Evolutionary conservation across 805 yeast species (phyloP).

Genomic region (Saccharomycopsis olivae): DNA sequence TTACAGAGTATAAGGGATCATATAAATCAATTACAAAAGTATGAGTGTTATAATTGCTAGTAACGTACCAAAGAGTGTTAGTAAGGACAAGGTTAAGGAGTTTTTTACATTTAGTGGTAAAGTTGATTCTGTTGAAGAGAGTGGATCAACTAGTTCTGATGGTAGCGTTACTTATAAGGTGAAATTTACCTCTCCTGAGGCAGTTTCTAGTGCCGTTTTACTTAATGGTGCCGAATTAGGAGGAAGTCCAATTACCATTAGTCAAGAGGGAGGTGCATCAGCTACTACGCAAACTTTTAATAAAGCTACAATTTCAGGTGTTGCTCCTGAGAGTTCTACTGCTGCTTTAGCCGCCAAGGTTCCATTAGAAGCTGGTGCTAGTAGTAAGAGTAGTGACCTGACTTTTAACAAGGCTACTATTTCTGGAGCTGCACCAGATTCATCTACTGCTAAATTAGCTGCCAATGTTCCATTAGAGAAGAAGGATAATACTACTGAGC

Average conservation of each 20-base stretch:
- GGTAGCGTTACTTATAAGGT: conserved; percentile 30
- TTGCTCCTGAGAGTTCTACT: conserved; percentile 17
- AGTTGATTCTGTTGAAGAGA: conserved; percentile 22
- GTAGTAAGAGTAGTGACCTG: conserved; percentile 15
- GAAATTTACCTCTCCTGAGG: conserved; percentile 44
- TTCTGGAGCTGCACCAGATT: conserved; percentile 2
- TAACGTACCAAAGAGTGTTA: conserved; percentile 40
- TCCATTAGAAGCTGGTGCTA: conserved; percentile 18
- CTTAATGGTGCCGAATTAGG: conserved; percentile 68
- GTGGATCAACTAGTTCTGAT: conserved; percentile 26
- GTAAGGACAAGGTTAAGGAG: conserved; percentile 43
- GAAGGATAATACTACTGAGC: background rate
- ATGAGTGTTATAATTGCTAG: conserved; percentile 37
- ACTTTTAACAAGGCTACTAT: too few relatives aligned
- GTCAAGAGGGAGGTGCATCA: conserved; percentile 15
- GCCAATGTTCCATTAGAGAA: conserved; percentile 5
- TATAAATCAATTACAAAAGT: too few relatives aligned
- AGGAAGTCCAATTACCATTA: conserved; percentile 35
- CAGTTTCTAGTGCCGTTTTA: conserved; percentile 60
- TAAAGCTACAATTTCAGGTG: conserved; percentile 6
- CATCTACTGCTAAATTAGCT: conserved; percentile 3
- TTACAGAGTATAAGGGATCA: too few relatives aligned
- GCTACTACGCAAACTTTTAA: conserved; percentile 3
- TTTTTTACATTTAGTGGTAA: conserved; percentile 73
- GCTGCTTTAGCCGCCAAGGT: conserved; percentile 18